Evolutionary conservation across 495 filamentous ascomycete genomes (phyloP), one percentile per base, ranked within the genome.

Genomic region (Hypoxylon subgilvum): DNA sequence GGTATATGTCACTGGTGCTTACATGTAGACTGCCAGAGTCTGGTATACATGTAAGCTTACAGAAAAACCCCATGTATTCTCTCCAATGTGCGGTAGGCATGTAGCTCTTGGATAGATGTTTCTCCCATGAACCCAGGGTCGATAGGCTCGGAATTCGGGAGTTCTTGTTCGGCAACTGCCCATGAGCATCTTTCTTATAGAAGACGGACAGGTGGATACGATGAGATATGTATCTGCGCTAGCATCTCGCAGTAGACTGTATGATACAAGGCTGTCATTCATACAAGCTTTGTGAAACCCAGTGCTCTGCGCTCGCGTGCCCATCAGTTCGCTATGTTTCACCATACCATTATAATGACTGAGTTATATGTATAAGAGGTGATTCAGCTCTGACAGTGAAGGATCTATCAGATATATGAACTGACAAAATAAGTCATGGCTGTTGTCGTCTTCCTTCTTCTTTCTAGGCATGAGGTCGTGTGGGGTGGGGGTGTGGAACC

Each of bases 401-500:
- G n/a, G n/a, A n/a, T n/a, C n/a, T n/a, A n/a, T n/a, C n/a, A 9
- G 18, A 41, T 41, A 41, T 12, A 25, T 28, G 44, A 38, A 30
- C 28, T 22, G 17, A 43, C 16, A 35, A n/a, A 17, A 32, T 43
- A 17, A 17, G 27, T 36, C 19, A 27, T 42, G 22, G 13, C 38
- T 21, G 10, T 36, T 41, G 30, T 32, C 42, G 38, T 49, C 43
- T 4, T 38, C 44, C 13, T 42, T 23, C 22, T 50, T 19, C 23
- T 19, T 45, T 23, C 45, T 44, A 43, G 16, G 13, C 34, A 27
- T 31, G 41, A n/a, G 23, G 41, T 18, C 31, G 8, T 46, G 36
- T 52, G 47, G 52, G 46, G 52, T 62, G 35, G 23, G n/a, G 23
- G 23, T 45, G 52, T 63, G 52, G 46, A 63, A 46, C 46, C 38